Percentiles rank a stretch among this genome's conserved stretches.
Conservation (phyloP, 2,329 filamentous ascomycete genomes). For the Dothideomycetes sp. region DNA sequence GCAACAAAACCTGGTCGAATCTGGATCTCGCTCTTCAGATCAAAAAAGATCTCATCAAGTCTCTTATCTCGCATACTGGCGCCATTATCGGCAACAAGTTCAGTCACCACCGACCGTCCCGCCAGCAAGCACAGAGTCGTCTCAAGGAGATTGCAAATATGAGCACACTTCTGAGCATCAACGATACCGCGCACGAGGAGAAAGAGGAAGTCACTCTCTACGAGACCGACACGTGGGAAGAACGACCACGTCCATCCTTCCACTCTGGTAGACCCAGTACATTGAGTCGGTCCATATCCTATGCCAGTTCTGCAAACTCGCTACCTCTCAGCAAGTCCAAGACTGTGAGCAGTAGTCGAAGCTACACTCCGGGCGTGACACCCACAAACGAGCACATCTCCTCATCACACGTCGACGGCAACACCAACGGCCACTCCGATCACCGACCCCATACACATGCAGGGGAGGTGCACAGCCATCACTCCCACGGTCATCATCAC, state of each 20-base stretch:
- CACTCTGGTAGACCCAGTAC: constrained; percentile 4
- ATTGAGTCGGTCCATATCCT: neutral
- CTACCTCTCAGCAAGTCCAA: neutral
- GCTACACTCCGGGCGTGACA: neutral
- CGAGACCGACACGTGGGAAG: neutral
- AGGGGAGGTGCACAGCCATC: constrained; percentile 3
- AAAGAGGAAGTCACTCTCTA: neutral
- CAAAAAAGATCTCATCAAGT: constrained; percentile 89
- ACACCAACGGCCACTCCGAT: neutral
- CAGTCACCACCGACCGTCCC: constrained; percentile 72
- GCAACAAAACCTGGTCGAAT: constrained; percentile 99
- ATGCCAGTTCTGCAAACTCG: neutral
- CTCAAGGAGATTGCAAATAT: constrained; percentile 76
- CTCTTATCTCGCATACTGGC: constrained; percentile 87
- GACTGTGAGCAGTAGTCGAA: neutral
- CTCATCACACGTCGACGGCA: neutral
- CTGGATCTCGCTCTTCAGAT: constrained; percentile 83
- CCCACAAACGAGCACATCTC: neutral
- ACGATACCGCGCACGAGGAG: constrained; percentile 2
- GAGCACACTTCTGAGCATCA: constrained; percentile 46
- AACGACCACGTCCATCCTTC: constrained; percentile 6
- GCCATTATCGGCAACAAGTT: constrained; percentile 98
- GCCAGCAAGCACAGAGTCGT: constrained; percentile 59
- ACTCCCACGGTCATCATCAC: too few species aligned
- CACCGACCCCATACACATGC: neutral